Base-by-base conservation (phyloP, 495 filamentous ascomycete genomes). In the Penicillium goetzii region DNA sequence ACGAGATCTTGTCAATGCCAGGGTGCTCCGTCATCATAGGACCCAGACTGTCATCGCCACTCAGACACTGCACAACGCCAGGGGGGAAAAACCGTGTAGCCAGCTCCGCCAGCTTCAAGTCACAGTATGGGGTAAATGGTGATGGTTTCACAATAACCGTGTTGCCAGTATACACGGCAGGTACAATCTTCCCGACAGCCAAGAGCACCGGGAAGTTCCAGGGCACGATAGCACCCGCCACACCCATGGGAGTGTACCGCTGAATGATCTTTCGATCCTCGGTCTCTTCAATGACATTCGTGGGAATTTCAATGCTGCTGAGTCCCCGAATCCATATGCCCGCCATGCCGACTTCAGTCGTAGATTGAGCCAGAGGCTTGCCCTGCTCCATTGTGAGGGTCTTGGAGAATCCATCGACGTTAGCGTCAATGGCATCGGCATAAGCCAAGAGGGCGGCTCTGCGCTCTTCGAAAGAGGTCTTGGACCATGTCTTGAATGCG, bases 41-140 rank as follows among this genome's bases (percentile, higher is more conserved):
- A 8, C 89, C 89, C 10, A 91, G 80, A 14, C 84, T 78, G 19
- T 89, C 87, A 60, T 83, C 87, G 21, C 89, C 89, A 69, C 86
- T 88, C 33, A 92, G 67, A 17, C 79, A 87, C 65, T 90, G 88
- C 19, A 92, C 67, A 10, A 92, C 84, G 56, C 89, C 89, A 0
- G 85, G 85, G 0, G 89, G 88, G 60, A 90, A 83, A 64, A 88
- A 76, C 1, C 78, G 72, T 49, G 84, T 81, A 19, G 77, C 83
- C 15, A 92, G 76, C 72, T 91, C 88, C 56, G 76, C 83, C 58
- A 87, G 76, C 67, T 89, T 90, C 59, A 90, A 78, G 41, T 76
- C 83, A 54, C 84, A 84, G 80, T 91, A 91, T 0, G 89, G 89
- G 0, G 89, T 89, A 73, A 86, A 88, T 0, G 86, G 85, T 19